A percentile compares a stretch with the other conserved stretches of the same genome.
Evolutionary conservation across 139 green algal genomes (phyloP).

Genomic region (Coccomyxa sp.): DNA sequence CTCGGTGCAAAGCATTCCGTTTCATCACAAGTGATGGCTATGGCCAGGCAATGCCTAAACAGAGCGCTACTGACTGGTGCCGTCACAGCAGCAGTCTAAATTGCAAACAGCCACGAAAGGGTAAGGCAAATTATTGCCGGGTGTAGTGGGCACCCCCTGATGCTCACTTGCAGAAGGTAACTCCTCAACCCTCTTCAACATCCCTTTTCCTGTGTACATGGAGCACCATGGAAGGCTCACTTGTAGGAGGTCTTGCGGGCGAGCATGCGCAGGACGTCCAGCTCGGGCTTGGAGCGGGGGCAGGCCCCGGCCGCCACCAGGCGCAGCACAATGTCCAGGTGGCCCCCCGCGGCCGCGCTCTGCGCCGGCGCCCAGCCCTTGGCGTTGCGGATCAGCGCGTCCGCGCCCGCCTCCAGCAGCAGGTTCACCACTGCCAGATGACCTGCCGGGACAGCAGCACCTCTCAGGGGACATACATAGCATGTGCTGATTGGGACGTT

Average conservation of each 20-base stretch:
- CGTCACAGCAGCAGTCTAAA: no score
- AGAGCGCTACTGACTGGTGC: no score
- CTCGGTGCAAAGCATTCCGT: no score
- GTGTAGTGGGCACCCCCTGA: not conserved
- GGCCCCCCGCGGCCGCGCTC: constrained; percentile 38
- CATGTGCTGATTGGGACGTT: no score
- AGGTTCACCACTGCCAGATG: constrained; percentile 29
- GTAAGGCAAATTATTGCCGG: no score
- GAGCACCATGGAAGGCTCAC: constrained; percentile 15
- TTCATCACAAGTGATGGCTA: no score
- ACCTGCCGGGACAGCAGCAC: no score
- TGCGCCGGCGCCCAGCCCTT: constrained; percentile 30
- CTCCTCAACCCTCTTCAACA: not conserved
- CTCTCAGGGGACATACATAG: no score
- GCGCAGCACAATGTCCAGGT: constrained; percentile 44
- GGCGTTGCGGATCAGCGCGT: constrained; percentile 12
- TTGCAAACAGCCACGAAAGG: no score
- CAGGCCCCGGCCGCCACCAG: constrained; percentile 38
- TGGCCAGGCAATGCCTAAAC: no score
- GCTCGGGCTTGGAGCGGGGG: constrained; percentile 36
- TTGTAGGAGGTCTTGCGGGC: constrained; percentile 44
- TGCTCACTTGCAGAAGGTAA: no score
- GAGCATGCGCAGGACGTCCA: constrained; percentile 51
- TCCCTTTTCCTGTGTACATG: no score
- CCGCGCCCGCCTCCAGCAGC: constrained; percentile 24